Base-by-base conservation (phyloP, 2,329 filamentous ascomycete genomes). In the Penicillium sp. region DNA sequence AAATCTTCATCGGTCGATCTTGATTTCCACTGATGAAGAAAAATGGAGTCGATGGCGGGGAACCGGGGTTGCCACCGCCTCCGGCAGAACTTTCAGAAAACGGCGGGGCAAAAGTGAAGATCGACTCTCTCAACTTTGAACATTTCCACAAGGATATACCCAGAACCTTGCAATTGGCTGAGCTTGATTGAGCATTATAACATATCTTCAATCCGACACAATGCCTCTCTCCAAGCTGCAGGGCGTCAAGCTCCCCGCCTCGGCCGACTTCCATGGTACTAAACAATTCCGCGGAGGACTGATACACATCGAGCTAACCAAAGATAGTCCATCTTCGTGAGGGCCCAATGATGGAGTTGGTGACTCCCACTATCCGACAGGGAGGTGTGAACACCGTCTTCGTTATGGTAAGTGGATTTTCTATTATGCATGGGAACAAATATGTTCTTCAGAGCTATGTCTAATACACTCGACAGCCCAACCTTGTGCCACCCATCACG, bases 381-480 rank as follows among this genome's bases (percentile, higher is more conserved):
- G 86, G 86, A 61, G 87, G 87, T 46, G 84, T 88, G 60, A 83
- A 88, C 67, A 84, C 84, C 11, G 85, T 80, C 43, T 80, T 76
- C 63, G 78, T 81, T 47, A 81, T 80, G 78, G 77, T 78, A 69
- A 66, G 70, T 46, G 27, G 27, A 16, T 8, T 35, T 26, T 6
- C 13, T 27, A n/a, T 18, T 32, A 8, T 41, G 42, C 27, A 41
- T 27, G 19, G 43, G 5, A 56, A 79, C 51, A 81, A 34, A 35
- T 41, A 2, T 6, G 40, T 79, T 68, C 36, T 52, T 53, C 42
- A 54, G 23, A 58, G 53, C 13, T 42, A 47, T 30, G 48, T 53
- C 29, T 56, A 48, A 49, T 41, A 61, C 65, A 68, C 61, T 47
- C 39, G 41, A 45, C 61, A 84, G 84, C 85, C 86, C 27, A 88